These are phyloP conservation scores for Harrya chromipes DNA, from an alignment of 768 basidiomycete genomes.

Conservation along the genomic window DNA sequence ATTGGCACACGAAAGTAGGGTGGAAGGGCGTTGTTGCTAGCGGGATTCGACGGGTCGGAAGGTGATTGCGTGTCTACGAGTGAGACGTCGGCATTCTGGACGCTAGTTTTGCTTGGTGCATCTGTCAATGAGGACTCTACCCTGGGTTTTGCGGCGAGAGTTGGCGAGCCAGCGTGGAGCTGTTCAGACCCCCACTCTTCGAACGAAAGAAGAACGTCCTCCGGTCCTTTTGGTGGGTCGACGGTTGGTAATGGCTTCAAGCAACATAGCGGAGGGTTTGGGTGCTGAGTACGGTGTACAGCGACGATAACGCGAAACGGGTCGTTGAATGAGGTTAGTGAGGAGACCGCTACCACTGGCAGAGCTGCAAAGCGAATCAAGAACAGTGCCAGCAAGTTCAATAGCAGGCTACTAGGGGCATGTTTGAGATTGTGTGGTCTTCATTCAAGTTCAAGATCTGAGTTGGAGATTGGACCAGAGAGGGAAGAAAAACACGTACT, in stretches of 20 bases:
- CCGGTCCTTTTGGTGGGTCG: slow-evolving; percentile 44
- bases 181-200: slow-evolving; percentile 87
- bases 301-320: slow-evolving; percentile 57
- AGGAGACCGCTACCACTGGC: slow-evolving; percentile 31
- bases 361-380: slow-evolving; percentile 34
- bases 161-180: slow-evolving; percentile 36
- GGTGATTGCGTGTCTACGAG: slow-evolving; percentile 9
- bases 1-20: slow-evolving; percentile 73
- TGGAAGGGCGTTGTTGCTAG: slow-evolving; percentile 32
- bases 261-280: slow-evolving; percentile 65
- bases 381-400: slow-evolving; percentile 31
- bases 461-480: too few species aligned
- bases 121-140: slow-evolving; percentile 4
- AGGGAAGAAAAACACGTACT: too few species aligned
- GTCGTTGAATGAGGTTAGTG: slow-evolving; percentile 47
- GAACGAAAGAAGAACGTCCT: slow-evolving; percentile 72
- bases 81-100: slow-evolving; percentile 2
- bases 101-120: background rate
- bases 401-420: too few species aligned
- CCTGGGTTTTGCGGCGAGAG: slow-evolving; percentile 15
- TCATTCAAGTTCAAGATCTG: too few species aligned
- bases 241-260: slow-evolving; percentile 46
- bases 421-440: too few species aligned
- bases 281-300: slow-evolving; percentile 40
- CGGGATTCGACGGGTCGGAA: slow-evolving; percentile 11